Evolutionary conservation across 768 basidiomycete genomes (phyloP).

Genomic region (Dioszegia crocea): DNA sequence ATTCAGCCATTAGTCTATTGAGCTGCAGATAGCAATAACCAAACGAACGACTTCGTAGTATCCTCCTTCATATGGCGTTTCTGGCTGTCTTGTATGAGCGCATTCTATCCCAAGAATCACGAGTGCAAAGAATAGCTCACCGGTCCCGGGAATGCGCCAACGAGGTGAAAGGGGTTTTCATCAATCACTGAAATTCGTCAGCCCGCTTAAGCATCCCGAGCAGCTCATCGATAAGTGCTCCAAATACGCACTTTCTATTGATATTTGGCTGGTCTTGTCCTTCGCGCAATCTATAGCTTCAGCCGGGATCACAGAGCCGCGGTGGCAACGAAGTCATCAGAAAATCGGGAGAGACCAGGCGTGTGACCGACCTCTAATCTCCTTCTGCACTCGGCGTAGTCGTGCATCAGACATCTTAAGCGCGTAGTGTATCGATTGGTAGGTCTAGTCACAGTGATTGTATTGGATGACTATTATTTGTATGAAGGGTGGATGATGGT

Average conservation of each 20-base stretch:
- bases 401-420: constrained; percentile 70
- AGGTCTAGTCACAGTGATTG: not conserved
- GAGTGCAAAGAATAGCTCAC: constrained; percentile 37
- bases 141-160: constrained; percentile 85
- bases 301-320: not conserved
- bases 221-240: not conserved
- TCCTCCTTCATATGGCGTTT: constrained; percentile 89
- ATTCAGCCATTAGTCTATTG: no score
- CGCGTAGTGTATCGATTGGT: not conserved
- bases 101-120: not conserved
- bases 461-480: no score
- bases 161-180: constrained; percentile 84
- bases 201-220: not conserved
- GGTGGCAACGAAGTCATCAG: no score
- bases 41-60: constrained; percentile 77
- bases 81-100: constrained; percentile 53
- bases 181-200: constrained; percentile 60
- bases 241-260: constrained; percentile 59
- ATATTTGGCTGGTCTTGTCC: constrained; percentile 82
- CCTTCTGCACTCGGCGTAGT: constrained; percentile 85
- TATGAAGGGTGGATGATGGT: no score
- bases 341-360: not conserved
- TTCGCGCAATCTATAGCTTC: constrained; percentile 57
- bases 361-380: constrained; percentile 65
- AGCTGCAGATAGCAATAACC: no score